These are phyloP conservation scores for Dendrobium huoshanense DNA, from an alignment of 106 monocot genomes.

Conservation along the genomic window DNA sequence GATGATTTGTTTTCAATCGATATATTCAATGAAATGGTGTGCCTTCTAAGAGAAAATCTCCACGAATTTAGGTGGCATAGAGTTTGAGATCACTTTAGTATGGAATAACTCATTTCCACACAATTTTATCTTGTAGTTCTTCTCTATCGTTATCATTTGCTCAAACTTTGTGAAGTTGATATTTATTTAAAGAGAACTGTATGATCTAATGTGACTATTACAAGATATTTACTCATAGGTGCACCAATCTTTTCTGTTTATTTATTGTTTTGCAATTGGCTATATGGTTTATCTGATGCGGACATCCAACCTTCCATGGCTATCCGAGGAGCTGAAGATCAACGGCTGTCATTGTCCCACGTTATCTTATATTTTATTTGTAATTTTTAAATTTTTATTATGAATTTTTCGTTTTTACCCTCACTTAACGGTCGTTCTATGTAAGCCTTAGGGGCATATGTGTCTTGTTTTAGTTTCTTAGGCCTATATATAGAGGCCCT, in stretches of 20 bases:
- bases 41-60: neutral
- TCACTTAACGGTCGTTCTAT: too few relatives aligned
- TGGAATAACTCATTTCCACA: neutral
- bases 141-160: neutral
- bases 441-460: too few relatives aligned
- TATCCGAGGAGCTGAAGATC: too few relatives aligned
- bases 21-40: neutral
- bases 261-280: neutral
- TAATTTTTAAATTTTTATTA: too few relatives aligned
- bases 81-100: neutral
- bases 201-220: neutral
- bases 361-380: too few relatives aligned
- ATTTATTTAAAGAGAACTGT: neutral
- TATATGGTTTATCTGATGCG: neutral
- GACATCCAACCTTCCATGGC: too few relatives aligned
- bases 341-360: too few relatives aligned
- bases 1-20: neutral
- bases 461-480: too few relatives aligned
- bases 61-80: too few relatives aligned
- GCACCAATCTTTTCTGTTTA: neutral
- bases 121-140: neutral
- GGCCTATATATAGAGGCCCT: too few relatives aligned
- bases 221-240: neutral
- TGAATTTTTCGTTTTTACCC: too few relatives aligned
- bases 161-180: neutral